Percentiles rank a stretch among this genome's conserved stretches.
phyloP scores from a whole-genome alignment of 2,329 filamentous ascomycete genomes.

The Diaporthe ilicicola region DNA sequence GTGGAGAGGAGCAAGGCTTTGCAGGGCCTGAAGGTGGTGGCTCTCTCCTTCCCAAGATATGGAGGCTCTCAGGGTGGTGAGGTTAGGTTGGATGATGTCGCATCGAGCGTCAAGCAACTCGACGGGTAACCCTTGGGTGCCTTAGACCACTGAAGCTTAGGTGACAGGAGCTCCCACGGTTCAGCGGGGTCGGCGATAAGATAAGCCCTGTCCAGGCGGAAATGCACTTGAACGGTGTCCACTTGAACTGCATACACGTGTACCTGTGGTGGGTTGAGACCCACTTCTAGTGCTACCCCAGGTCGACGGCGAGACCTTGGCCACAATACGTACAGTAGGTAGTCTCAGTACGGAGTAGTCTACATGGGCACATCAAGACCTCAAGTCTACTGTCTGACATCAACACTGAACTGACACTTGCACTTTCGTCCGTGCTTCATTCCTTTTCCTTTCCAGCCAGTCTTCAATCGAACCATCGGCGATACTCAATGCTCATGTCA shows the following conservation, averaged over 20 bases:
- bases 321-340: too few relatives aligned
- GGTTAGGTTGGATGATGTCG: not conserved
- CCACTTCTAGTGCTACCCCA: not conserved
- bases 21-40: not conserved
- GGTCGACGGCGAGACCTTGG: not conserved
- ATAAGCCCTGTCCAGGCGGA: slow-evolving; percentile 18
- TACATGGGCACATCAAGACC: too few relatives aligned
- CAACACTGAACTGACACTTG: too few relatives aligned
- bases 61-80: not conserved
- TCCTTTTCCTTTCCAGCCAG: not conserved
- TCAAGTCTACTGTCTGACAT: too few relatives aligned
- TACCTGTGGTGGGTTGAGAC: not conserved
- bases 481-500: too few relatives aligned
- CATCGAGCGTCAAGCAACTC: not conserved
- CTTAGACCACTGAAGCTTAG: not conserved
- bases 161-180: slow-evolving; percentile 19
- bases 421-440: too few relatives aligned
- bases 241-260: slow-evolving; percentile 1
- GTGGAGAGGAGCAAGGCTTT: not conserved
- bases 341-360: too few relatives aligned
- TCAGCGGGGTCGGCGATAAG: slow-evolving; percentile 32
- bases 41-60: not conserved
- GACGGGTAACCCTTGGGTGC: slow-evolving; percentile 19
- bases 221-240: not conserved
- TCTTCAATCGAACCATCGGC: too few relatives aligned